Base-by-base conservation (phyloP, 148 eudicot species). In the Amaranthus cruentus region DNA sequence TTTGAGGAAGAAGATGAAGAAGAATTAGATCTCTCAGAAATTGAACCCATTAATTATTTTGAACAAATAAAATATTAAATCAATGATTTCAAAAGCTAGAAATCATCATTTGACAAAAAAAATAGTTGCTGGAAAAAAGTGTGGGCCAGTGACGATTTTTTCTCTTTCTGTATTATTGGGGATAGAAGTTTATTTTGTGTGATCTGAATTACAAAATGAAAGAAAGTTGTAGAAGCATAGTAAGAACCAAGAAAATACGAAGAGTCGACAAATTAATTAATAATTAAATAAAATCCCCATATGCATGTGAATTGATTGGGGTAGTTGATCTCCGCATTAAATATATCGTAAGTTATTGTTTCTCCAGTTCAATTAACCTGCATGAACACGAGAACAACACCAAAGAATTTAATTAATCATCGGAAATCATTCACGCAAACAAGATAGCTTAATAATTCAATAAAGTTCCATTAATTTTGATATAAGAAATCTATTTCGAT, bases 291-390 rank as follows among this genome's bases (percentile, higher is more conserved):
- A 72, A 57, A 43, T 79, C 70, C 59, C 60, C 18, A 7, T 55
- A 3, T 78, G 73, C 81, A 78, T 79, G 81, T 79, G 81, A 79
- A 69, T 65, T 68, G 77, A 79, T 78, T 79, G 73, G 47, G 70
- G 77, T 73, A 5, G 77, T 73, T 80, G 82, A 54, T 51, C 49
- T 55, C 66, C 3, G 62, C 78, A 64, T 75, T 70, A 57, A 79
- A 47, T 79, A 28, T 28, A 28, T 28, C 38, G 38, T 28, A 28
- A 28, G 38, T 28, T 55, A 15, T 15, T 55, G 9, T 63, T 43
- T 7, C 47, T 68, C 62, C 14, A 55, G 12, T 61, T 57, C 44
- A 7, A 47, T 15, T 15, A 14, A 66, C 73, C 78, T 75, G 78
- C 78, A 75, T 58, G 6, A n/a, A 9, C 42, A 68, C 38, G 18